Evolutionary conservation across 2,329 filamentous ascomycete species (phyloP), one percentile per base, ranked within the genome.

Genomic region (Pseudogymnoascus sp.): DNA sequence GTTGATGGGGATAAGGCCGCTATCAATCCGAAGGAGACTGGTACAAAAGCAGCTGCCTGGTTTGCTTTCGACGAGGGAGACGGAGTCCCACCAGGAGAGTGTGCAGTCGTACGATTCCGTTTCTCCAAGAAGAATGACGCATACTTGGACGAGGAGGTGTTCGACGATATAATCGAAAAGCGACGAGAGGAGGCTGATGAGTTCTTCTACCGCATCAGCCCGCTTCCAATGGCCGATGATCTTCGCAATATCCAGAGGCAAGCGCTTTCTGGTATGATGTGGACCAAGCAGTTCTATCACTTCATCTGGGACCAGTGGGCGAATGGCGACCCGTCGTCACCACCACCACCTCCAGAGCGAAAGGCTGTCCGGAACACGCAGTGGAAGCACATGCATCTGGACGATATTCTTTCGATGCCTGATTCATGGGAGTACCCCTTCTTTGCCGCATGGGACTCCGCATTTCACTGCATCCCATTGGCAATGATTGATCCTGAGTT

Each of bases 381-480:
- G 65, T 97, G 94, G 94, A 95, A 89, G 71, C 93, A 97, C 74
- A 86, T 97, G 81, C 84, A 97, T 74, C 85, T 96, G 68, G 94
- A 97, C 67, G 93, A 97, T 72, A 92, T 97, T 64, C 75, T 97
- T 35, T 97, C 93, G 0, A 97, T 97, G 93, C 94, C 93, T 0
- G 93, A 97, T 74, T 96, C 92, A 0, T 97, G 93, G 93, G 93
- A 97, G 71, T 97, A 97, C 69, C 93, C 93, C 0, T 97, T 97
- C 79, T 97, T 97, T 73, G 92, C 92, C 18, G 93, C 93, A 3
- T 97, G 93, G 93, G 93, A 97, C 73, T 93, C 89, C 60, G 93
- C 92, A 4, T 97, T 97, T 75, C 94, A 97, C 76, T 96, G 92
- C 72, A 96, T 97, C 67, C 90, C 92, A 0, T 77, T 97, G 64